These are phyloP conservation scores for Candida pseudoglaebosa DNA, from an alignment of 805 yeast species.

Conservation along the genomic window DNA sequence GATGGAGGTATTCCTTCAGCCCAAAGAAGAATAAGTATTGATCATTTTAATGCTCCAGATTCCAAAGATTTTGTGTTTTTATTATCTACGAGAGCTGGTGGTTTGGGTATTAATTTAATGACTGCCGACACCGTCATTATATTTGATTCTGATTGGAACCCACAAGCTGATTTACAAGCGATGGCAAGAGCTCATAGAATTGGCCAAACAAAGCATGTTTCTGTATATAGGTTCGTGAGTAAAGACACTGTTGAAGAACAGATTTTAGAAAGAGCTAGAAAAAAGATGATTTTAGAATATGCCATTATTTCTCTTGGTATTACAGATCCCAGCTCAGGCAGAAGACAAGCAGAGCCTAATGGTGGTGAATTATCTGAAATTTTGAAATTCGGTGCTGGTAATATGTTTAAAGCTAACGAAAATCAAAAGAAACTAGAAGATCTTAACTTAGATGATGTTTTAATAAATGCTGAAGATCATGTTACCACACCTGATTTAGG, in stretches of 20 bases:
- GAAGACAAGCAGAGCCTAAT: slow-evolving; percentile 63
- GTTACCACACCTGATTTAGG: slow-evolving; percentile 94
- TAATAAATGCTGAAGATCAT: slow-evolving; percentile 96
- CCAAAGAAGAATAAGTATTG: slow-evolving; percentile 90
- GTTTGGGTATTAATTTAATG: slow-evolving; percentile 96
- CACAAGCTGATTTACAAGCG: slow-evolving; percentile 98
- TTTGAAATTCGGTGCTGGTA: slow-evolving; percentile 96
- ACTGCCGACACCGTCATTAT: slow-evolving; percentile 98
- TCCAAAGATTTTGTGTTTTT: slow-evolving; percentile 89
- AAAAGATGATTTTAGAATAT: slow-evolving; percentile 96
- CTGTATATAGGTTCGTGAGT: slow-evolving; percentile 95
- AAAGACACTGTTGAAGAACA: slow-evolving; percentile 98
- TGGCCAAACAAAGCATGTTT: slow-evolving; percentile 98
- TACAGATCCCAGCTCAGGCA: slow-evolving; percentile 62
- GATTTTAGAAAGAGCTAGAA: slow-evolving; percentile 91
- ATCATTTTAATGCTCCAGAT: slow-evolving; percentile 92
- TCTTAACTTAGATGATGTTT: slow-evolving; percentile 90
- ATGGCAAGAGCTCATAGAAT: slow-evolving; percentile 99
- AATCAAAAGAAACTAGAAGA: slow-evolving; percentile 95
- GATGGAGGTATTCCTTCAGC: slow-evolving; percentile 97
- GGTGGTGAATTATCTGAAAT: slow-evolving; percentile 86
- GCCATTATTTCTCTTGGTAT: slow-evolving; percentile 96
- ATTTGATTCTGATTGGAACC: slow-evolving; percentile 98
- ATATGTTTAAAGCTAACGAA: slow-evolving; percentile 93
- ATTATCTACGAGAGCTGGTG: slow-evolving; percentile 96